These are phyloP conservation scores for Rhodotorula sp. DNA, from an alignment of 1,284 basidiomycete species.

Conservation along the genomic window DNA sequence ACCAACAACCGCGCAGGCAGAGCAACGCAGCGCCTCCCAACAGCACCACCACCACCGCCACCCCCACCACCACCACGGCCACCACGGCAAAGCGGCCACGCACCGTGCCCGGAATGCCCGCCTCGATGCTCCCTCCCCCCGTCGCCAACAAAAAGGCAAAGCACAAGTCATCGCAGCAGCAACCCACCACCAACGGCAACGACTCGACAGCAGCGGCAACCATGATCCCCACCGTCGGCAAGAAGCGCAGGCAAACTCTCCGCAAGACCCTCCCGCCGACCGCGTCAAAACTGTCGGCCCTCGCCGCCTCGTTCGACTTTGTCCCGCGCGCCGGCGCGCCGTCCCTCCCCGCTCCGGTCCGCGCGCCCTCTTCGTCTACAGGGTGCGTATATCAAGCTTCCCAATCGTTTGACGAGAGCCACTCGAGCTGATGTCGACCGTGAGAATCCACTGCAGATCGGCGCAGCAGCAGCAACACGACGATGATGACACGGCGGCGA, in stretches of 20 bases:
- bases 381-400: too few species aligned
- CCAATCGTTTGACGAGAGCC: too few species aligned
- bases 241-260: slow-evolving; percentile 19
- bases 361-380: too few species aligned
- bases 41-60: background rate
- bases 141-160: slow-evolving; percentile 20
- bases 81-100: background rate
- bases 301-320: slow-evolving; percentile 37
- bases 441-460: too few species aligned
- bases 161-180: background rate
- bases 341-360: slow-evolving; percentile 3
- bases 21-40: too few species aligned
- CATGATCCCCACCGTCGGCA: slow-evolving; percentile 7
- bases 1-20: background rate
- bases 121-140: slow-evolving; percentile 15
- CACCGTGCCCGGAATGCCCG: slow-evolving; percentile 29
- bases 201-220: slow-evolving; percentile 1
- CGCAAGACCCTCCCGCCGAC: slow-evolving; percentile 15
- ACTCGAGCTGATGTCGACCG: too few species aligned
- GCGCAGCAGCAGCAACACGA: too few species aligned
- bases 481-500: too few species aligned
- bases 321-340: slow-evolving; percentile 5
- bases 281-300: slow-evolving; percentile 24
- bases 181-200: background rate
- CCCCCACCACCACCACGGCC: background rate